These are phyloP conservation scores for Camellia japonica DNA, from an alignment of 148 eudicot genomes.

Conservation along the genomic window DNA sequence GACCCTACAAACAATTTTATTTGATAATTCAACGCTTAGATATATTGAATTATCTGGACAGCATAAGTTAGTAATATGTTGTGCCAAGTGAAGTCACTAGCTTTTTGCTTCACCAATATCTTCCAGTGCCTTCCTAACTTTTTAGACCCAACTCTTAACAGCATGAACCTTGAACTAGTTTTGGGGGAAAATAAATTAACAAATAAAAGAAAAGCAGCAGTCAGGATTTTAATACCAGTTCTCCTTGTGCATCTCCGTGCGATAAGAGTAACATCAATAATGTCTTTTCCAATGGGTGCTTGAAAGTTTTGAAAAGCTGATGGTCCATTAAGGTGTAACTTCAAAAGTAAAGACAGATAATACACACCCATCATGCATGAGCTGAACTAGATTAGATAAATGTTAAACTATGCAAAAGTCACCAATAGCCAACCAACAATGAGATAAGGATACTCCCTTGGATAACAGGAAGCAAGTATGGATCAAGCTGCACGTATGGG, in stretches of 20 bases:
- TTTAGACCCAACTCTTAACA: constrained; percentile 1
- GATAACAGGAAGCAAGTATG: constrained; percentile 80
- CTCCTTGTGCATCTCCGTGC: constrained; percentile 95
- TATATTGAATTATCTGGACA: background rate
- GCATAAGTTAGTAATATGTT: background rate
- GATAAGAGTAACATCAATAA: constrained; percentile 77
- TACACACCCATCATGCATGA: constrained; percentile 10
- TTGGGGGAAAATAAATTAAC: background rate
- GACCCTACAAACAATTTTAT: background rate
- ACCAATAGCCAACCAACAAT: constrained; percentile 3
- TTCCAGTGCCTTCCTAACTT: background rate
- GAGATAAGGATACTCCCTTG: constrained; percentile 94
- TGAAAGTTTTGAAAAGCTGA: constrained; percentile 88
- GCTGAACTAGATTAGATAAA: background rate
- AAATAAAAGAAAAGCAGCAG: background rate
- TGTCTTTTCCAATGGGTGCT: constrained; percentile 84
- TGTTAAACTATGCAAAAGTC: background rate
- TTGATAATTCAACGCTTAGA: background rate
- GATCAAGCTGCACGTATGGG: constrained; percentile 69
- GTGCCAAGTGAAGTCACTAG: background rate
- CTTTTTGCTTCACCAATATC: background rate
- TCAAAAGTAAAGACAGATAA: constrained; percentile 6
- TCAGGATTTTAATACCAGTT: constrained; percentile 53
- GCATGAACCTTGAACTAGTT: background rate
- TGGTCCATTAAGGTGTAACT: constrained; percentile 57